These are phyloP conservation scores for Hanseniaspora taiwanica DNA, from an alignment of 805 yeast genomes.

Conservation along the genomic window DNA sequence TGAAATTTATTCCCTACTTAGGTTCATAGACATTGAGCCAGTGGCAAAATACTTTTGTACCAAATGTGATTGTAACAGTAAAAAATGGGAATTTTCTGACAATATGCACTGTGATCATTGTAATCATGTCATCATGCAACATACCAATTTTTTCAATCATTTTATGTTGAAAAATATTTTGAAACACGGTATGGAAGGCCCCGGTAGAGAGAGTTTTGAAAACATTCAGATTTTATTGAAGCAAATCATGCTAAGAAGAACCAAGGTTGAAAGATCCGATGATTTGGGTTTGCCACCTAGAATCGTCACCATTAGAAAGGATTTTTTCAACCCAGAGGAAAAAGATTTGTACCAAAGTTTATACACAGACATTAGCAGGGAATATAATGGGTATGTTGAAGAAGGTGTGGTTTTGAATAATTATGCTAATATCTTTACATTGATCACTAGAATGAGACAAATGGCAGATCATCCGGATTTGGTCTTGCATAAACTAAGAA, in stretches of 20 bases:
- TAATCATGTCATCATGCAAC: slow-evolving; percentile 89
- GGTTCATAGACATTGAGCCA: slow-evolving; percentile 76
- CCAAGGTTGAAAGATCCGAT: slow-evolving; percentile 92
- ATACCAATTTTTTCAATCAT: slow-evolving; percentile 89
- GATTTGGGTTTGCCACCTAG: slow-evolving; percentile 96
- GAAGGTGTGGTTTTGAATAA: slow-evolving; percentile 94
- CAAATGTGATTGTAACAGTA: slow-evolving; percentile 74
- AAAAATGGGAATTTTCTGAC: slow-evolving; percentile 76
- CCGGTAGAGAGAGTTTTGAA: slow-evolving; percentile 64
- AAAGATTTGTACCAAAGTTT: slow-evolving; percentile 82
- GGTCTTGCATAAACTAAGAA: slow-evolving; percentile 59
- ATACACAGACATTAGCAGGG: slow-evolving; percentile 75
- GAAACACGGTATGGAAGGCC: slow-evolving; percentile 68
- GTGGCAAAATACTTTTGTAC: slow-evolving; percentile 85
- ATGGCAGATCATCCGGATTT: slow-evolving; percentile 97
- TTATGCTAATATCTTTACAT: slow-evolving; percentile 91
- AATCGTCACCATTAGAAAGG: slow-evolving; percentile 77
- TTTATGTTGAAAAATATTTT: slow-evolving; percentile 91
- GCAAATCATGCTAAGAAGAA: slow-evolving; percentile 84
- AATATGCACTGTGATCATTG: slow-evolving; percentile 76
- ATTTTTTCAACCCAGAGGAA: slow-evolving; percentile 86
- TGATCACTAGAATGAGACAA: slow-evolving; percentile 95
- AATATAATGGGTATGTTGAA: slow-evolving; percentile 84
- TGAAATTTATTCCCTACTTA: slow-evolving; percentile 81
- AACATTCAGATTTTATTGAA: slow-evolving; percentile 62